phyloP scores from a whole-genome alignment of 2,329 filamentous ascomycete genomes.

The Eutypella sp. region DNA sequence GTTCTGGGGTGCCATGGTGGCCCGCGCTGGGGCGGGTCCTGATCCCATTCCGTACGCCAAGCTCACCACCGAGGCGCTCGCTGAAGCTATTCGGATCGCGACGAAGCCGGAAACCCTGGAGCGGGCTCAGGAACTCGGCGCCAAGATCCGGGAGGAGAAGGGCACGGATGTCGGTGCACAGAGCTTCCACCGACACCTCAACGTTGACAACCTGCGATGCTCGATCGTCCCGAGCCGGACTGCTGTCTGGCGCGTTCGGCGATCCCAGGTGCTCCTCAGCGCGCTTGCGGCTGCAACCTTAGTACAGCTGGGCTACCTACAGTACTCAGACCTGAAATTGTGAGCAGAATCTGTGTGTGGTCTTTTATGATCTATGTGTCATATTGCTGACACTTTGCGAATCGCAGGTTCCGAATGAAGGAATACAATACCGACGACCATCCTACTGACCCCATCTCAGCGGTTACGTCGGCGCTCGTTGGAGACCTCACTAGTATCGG shows the following conservation, averaged over 20 bases:
- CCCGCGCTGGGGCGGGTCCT: constrained; percentile 67
- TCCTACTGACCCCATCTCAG: constrained; percentile 73
- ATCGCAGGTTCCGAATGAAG: constrained; percentile 39
- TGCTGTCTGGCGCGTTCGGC: constrained; percentile 71
- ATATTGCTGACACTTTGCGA: constrained; percentile 6
- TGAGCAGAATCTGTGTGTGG: constrained; percentile 35
- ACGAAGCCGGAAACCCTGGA: constrained; percentile 54
- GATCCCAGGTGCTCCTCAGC: constrained; percentile 63
- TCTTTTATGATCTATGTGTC: neutral
- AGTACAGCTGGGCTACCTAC: constrained; percentile 57
- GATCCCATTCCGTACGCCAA: constrained; percentile 64
- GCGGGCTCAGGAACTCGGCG: constrained; percentile 53
- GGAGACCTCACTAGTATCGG: constrained; percentile 76
- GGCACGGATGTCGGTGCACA: constrained; percentile 60
- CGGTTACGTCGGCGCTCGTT: constrained; percentile 71
- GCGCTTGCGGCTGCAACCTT: constrained; percentile 67
- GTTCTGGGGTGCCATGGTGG: constrained; percentile 77
- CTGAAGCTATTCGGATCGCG: constrained; percentile 57
- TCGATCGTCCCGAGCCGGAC: constrained; percentile 60
- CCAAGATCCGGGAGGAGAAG: constrained; percentile 61
- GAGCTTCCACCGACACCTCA: constrained; percentile 67
- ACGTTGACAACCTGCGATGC: constrained; percentile 64
- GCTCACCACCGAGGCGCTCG: constrained; percentile 61
- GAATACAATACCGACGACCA: constrained; percentile 77
- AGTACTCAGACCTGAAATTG: constrained; percentile 69